phyloP scores from a whole-genome alignment of 2,329 filamentous ascomycete species.

The Colletotrichum higginsianum region DNA sequence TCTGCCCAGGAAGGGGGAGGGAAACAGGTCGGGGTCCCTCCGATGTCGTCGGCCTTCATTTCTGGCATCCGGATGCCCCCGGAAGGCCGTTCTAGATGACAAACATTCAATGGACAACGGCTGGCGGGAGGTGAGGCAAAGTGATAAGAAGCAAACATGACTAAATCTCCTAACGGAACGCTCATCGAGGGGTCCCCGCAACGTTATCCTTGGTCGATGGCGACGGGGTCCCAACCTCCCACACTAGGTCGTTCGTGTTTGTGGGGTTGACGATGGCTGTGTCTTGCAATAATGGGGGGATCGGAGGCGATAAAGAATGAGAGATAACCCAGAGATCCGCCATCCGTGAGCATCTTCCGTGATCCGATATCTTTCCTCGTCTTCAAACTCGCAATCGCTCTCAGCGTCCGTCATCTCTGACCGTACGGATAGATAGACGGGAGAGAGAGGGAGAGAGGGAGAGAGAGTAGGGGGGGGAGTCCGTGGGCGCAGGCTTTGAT shows the following conservation, averaged over 20 bases:
- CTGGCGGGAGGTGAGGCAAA: constrained; percentile 3
- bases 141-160: constrained; percentile 19
- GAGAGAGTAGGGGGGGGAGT: background rate
- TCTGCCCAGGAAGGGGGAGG: background rate
- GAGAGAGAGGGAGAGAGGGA: no score
- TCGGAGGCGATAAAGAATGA: background rate
- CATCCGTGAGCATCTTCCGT: constrained; percentile 25
- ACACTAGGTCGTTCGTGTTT: background rate
- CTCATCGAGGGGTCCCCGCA: constrained; percentile 10
- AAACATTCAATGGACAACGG: background rate
- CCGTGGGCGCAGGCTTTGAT: background rate
- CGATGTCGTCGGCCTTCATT: constrained; percentile 37
- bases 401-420: no score
- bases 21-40: constrained; percentile 21
- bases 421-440: background rate
- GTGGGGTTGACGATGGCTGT: constrained; percentile 25
- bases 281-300: background rate
- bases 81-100: background rate
- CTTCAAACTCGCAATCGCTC: constrained; percentile 1
- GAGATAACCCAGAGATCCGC: background rate
- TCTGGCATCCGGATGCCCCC: constrained; percentile 3
- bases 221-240: background rate
- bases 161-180: background rate
- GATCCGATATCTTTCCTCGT: constrained; percentile 29
- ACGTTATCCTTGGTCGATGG: background rate